Conservation (phyloP, 257 asterid genomes). For the Plantago ovata region DNA sequence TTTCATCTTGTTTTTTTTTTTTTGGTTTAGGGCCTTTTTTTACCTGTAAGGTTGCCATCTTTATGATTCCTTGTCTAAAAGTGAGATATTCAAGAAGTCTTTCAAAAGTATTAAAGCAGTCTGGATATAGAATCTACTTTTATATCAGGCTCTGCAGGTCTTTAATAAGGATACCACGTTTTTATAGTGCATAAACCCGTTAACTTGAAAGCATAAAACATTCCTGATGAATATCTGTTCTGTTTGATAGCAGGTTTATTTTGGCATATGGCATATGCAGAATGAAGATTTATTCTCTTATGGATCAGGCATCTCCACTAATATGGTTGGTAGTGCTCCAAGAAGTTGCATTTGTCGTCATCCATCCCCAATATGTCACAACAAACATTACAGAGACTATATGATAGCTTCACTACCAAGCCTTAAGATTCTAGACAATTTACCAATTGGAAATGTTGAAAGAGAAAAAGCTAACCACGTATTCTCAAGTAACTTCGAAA, state of each 20-base stretch:
- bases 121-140: slow-evolving; percentile 14
- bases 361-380: slow-evolving; percentile 82
- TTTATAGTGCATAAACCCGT: not conserved
- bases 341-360: slow-evolving; percentile 51
- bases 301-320: slow-evolving; percentile 33
- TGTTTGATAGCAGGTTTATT: slow-evolving; percentile 43
- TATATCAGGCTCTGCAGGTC: slow-evolving; percentile 13
- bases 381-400: slow-evolving; percentile 83
- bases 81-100: too few species aligned
- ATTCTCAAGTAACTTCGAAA: slow-evolving; percentile 58
- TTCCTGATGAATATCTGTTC: slow-evolving; percentile 18
- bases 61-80: not conserved
- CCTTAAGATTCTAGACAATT: slow-evolving; percentile 68
- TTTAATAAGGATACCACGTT: slow-evolving; percentile 5
- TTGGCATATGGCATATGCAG: slow-evolving; percentile 44
- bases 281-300: slow-evolving; percentile 35
- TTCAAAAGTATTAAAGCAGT: not conserved
- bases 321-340: slow-evolving; percentile 26
- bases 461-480: slow-evolving; percentile 54
- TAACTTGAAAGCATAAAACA: slow-evolving; percentile 6
- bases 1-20: not conserved
- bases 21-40: too few species aligned
- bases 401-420: slow-evolving; percentile 71
- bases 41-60: not conserved
- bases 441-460: slow-evolving; percentile 56